Base-by-base conservation (phyloP, 768 basidiomycete species). In the Tephrocybe rancida region DNA sequence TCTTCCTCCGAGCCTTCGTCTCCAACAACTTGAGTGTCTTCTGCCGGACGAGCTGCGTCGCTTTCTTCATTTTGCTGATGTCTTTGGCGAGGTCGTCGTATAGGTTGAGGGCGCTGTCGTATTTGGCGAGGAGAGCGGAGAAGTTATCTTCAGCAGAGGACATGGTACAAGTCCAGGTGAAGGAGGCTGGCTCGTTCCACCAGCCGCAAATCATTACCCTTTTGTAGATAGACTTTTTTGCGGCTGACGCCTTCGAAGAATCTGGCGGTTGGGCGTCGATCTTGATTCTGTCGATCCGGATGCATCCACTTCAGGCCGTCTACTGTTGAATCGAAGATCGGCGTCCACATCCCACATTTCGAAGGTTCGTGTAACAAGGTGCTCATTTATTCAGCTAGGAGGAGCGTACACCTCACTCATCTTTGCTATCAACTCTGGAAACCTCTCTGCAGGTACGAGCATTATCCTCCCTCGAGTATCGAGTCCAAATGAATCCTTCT, bases 381-480 rank as follows among this genome's bases (percentile, higher is more conserved):
- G 18, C 39, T 41, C 39, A 41, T 41, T 13, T 41, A 41, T 41
- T 41, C 39, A 41, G 13, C 39, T 41, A 21, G 49, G 37, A n/a
- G 55, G 49, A 43, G 59, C 60, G 55, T 74, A 81, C 30, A 67
- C 69, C 44, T 73, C 70, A 14, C 44, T 57, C 61, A 82, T 72
- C 18, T 56, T 65, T 2, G 48, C 48, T 0, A 84, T 77, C 19
- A 88, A 37, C 6, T 68, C 69, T 2, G 64, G 63, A 11, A 84
- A 72, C 3, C 69, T 67, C 8, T 69, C 69, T 0, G 73, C 73
- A 3, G 81, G 76, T 0, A 92, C 69, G 3, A 88, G 73, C 78
- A 88, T 86, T 46, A 88, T 68, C 24, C 88, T 69, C 0, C 87
- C 89, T 2, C 80, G 78, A 29, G 81, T 79, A 54, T 92, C 89